Base-by-base conservation (phyloP, 257 asterid species). In the Apocynum venetum region DNA sequence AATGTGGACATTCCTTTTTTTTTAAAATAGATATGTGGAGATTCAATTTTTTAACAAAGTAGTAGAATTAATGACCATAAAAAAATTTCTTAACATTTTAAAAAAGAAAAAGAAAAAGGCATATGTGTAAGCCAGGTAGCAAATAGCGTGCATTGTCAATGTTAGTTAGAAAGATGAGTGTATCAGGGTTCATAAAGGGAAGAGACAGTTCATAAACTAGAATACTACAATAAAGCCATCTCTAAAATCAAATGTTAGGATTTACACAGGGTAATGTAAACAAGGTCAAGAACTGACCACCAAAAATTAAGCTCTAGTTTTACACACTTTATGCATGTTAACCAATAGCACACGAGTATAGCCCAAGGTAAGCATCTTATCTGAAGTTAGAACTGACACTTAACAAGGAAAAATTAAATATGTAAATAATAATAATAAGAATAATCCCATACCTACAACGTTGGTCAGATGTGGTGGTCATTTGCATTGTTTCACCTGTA, bases 401-500 rank as follows among this genome's bases (percentile, higher is more conserved):
- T 17, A 14, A 35, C 60, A 77, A 55, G 11, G 1, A 17, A 46
- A 35, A 25, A 66, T 51, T 25, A 47, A 25, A 52, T 0, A 25
- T 25, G 31, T 56, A 57, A 19, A 57, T 8, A 57, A 57, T 10
- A 57, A 20, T 2, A 20, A 1, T 10, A 57, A 19, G 4, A 53
- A 2, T 4, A 53, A 55, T 25, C 14, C 76, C 81, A 72, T 85
- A 96, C 99, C 97, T 91, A 89, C 93, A 89, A 79, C 98, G 96
- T 85, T 96, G 90, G 63, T 93, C 97, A 78, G 94, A 85, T 75
- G 96, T 72, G 51, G 92, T 89, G 1, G 97, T 84, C 98, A 96
- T 91, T 85, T 93, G 99, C 99, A 96, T 96, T 60, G 97, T 93
- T 87, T 96, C 99, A 6, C 99, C 99, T 9, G 99, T 93, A 75